Percentiles rank a stretch among this genome's conserved stretches.
Conservation (phyloP, 768 basidiomycete genomes). For the Pleurotus pulmonarius region DNA sequence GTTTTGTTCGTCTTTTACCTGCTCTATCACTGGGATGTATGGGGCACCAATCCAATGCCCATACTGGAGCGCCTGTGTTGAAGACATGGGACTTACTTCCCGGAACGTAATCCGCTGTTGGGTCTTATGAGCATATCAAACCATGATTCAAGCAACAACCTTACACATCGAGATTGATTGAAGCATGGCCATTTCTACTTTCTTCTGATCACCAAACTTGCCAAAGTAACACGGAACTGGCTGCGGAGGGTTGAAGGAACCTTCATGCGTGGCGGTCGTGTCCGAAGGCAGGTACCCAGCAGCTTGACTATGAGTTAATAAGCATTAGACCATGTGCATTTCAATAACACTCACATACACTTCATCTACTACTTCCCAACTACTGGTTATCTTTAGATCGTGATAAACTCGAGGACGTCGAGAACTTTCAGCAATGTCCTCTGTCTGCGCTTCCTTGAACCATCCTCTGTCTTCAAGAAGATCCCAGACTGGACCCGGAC, state of each 20-base stretch:
- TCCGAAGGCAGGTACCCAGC: constrained; percentile 58
- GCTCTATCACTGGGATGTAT: constrained; percentile 54
- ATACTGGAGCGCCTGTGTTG: constrained; percentile 86
- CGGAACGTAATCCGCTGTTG: constrained; percentile 54
- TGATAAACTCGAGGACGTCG: constrained; percentile 60
- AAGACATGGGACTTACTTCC: constrained; percentile 67
- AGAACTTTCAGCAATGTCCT: constrained; percentile 38
- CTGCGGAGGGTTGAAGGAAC: constrained; percentile 46
- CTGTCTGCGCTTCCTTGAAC: constrained; percentile 57
- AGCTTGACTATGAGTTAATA: constrained; percentile 41
- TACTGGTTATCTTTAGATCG: constrained; percentile 36
- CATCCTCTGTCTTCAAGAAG: constrained; percentile 73
- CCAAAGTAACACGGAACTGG: constrained; percentile 64
- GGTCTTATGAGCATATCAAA: not conserved
- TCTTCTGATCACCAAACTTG: constrained; percentile 51
- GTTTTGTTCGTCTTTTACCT: constrained; percentile 31
- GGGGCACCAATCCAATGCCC: constrained; percentile 94
- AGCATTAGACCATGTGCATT: constrained; percentile 5
- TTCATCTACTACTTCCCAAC: constrained; percentile 40
- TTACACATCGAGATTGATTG: constrained; percentile 56
- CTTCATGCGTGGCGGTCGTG: constrained; percentile 44
- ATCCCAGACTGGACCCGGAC: constrained; percentile 77
- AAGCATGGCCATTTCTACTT: constrained; percentile 49
- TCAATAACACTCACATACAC: constrained; percentile 36
- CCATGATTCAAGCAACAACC: constrained; percentile 13